Evolutionary conservation across 2,329 filamentous ascomycete species (phyloP).

Genomic region (Immersiporthe knoxdaviesiana): DNA sequence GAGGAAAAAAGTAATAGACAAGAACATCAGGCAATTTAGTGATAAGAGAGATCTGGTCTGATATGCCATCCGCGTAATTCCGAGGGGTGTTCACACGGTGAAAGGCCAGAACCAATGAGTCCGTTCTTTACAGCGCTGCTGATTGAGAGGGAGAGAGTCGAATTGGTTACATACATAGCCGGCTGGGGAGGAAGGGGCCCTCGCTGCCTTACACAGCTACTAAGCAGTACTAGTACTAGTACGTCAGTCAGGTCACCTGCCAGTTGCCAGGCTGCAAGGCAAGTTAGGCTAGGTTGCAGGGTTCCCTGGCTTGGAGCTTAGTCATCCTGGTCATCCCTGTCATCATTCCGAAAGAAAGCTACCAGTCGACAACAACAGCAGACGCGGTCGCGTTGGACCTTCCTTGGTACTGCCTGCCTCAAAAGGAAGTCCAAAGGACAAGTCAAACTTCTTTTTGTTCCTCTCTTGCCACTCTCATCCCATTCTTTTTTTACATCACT

Average conservation of each 20-base stretch:
- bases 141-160: no score
- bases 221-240: no score
- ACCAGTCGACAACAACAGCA: not conserved
- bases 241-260: not conserved
- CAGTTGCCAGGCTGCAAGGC: not conserved
- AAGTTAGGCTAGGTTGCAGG: not conserved
- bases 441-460: not conserved
- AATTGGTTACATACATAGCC: no score
- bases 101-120: no score
- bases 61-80: no score
- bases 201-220: no score
- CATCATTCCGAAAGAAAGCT: slow-evolving; percentile 1
- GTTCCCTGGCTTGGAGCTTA: not conserved
- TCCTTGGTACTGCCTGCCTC: not conserved
- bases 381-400: slow-evolving; percentile 5
- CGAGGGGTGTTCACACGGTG: no score
- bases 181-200: no score
- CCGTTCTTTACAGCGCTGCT: no score
- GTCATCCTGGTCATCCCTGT: not conserved
- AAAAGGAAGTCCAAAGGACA: not conserved
- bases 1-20: not conserved
- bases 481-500: not conserved
- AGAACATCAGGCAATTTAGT: no score
- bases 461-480: not conserved
- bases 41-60: no score